phyloP scores from a whole-genome alignment of 1,284 basidiomycete genomes.

The Ceratobasidium sp. region DNA sequence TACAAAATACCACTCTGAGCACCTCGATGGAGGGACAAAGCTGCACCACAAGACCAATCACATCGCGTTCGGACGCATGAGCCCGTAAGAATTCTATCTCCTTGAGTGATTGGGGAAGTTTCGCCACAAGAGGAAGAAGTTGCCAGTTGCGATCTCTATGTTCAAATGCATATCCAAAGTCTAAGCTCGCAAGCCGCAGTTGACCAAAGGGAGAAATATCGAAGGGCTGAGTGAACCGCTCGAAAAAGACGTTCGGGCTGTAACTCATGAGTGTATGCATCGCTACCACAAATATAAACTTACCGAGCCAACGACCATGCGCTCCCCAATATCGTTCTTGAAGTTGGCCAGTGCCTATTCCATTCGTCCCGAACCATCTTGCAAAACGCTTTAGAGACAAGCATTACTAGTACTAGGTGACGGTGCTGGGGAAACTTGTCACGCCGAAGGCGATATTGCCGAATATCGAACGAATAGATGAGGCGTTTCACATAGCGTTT shows the following conservation, averaged over 20 bases:
- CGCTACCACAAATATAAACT: background rate
- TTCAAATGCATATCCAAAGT: background rate
- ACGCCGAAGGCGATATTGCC: background rate
- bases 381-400: background rate
- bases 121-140: background rate
- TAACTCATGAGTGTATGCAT: background rate
- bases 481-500: background rate
- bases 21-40: background rate
- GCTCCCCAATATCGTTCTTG: background rate
- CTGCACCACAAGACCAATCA: background rate
- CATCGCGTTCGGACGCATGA: background rate
- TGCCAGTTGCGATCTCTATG: background rate
- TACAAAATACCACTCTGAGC: constrained; percentile 16
- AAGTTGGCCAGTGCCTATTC: background rate
- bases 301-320: background rate
- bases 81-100: constrained; percentile 1
- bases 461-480: background rate
- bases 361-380: background rate
- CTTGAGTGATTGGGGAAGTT: background rate
- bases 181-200: background rate
- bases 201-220: background rate
- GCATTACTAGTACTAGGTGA: background rate
- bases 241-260: background rate
- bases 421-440: background rate
- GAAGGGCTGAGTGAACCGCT: background rate